Conservation (phyloP, 257 asterid species). For the Gentiana macrophylla region DNA sequence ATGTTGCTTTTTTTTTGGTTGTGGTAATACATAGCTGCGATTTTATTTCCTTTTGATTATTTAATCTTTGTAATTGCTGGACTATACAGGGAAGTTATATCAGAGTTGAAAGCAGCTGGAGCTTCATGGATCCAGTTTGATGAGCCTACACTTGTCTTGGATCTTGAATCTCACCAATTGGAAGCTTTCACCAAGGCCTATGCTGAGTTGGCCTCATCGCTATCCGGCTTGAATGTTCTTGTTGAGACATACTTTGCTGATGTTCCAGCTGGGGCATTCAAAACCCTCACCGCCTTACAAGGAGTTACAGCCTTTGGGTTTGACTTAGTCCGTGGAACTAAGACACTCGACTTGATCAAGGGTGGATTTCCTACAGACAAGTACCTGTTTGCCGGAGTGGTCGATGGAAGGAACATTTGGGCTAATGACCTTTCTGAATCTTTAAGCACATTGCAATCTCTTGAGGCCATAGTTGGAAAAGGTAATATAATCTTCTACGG, state of each 20-base stretch:
- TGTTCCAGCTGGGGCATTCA: slow-evolving; percentile 66
- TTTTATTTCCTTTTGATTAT: slow-evolving; percentile 3
- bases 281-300: slow-evolving; percentile 58
- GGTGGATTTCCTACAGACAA: slow-evolving; percentile 80
- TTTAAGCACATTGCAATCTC: slow-evolving; percentile 44
- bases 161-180: slow-evolving; percentile 77
- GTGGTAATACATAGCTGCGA: not conserved
- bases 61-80: slow-evolving; percentile 9
- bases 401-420: slow-evolving; percentile 99
- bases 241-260: slow-evolving; percentile 87
- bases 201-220: slow-evolving; percentile 55
- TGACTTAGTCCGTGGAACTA: slow-evolving; percentile 79
- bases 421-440: slow-evolving; percentile 85
- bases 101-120: slow-evolving; percentile 90
- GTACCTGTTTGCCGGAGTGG: slow-evolving; percentile 90
- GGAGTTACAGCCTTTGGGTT: slow-evolving; percentile 78
- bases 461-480: slow-evolving; percentile 83
- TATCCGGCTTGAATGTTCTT: slow-evolving; percentile 59
- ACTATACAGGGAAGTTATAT: slow-evolving; percentile 71
- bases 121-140: slow-evolving; percentile 94
- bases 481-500: slow-evolving; percentile 25
- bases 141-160: slow-evolving; percentile 85
- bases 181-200: slow-evolving; percentile 85
- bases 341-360: slow-evolving; percentile 75
- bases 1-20: not conserved